Conservation (phyloP, 176 grass and related monocot genomes). For the Luzula sylvatica region DNA sequence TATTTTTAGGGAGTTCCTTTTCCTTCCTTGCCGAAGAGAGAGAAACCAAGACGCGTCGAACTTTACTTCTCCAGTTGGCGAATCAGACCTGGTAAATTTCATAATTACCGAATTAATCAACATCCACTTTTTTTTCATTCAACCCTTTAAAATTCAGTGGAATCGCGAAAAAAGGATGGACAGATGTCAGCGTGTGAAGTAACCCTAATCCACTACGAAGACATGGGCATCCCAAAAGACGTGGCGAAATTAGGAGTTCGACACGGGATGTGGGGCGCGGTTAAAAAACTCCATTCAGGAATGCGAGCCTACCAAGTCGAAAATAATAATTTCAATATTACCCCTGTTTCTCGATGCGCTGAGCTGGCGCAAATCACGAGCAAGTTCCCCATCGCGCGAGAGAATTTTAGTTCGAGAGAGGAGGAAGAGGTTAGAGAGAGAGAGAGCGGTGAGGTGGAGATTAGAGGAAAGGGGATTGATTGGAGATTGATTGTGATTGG, state of each 20-base stretch:
- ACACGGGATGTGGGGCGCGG: conserved; percentile 97
- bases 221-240: conserved; percentile 98
- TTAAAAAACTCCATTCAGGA: conserved; percentile 80
- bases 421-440: conserved; percentile 16
- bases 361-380: conserved; percentile 52
- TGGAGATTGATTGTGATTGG: conserved; percentile 88
- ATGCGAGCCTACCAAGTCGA: conserved; percentile 74
- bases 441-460: conserved; percentile 6
- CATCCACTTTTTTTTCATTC: not conserved
- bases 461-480: conserved; percentile 41
- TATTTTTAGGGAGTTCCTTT: conserved; percentile 64
- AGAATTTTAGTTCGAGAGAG: not conserved
- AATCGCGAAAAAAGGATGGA: conserved; percentile 62
- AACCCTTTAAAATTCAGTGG: conserved; percentile 38
- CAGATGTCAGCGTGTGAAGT: conserved; percentile 78
- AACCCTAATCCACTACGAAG: conserved; percentile 78
- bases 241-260: conserved; percentile 82
- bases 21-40: conserved; percentile 71
- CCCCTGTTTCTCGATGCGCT: conserved; percentile 11
- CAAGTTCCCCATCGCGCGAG: conserved; percentile 29
- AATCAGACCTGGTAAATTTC: conserved; percentile 89
- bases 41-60: conserved; percentile 89
- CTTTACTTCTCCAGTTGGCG: conserved; percentile 95
- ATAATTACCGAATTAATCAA: too few species aligned
- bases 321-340: conserved; percentile 27